These are phyloP conservation scores for Nectriaceae sp. DNA, from an alignment of 2,329 filamentous ascomycete genomes.

Conservation along the genomic window DNA sequence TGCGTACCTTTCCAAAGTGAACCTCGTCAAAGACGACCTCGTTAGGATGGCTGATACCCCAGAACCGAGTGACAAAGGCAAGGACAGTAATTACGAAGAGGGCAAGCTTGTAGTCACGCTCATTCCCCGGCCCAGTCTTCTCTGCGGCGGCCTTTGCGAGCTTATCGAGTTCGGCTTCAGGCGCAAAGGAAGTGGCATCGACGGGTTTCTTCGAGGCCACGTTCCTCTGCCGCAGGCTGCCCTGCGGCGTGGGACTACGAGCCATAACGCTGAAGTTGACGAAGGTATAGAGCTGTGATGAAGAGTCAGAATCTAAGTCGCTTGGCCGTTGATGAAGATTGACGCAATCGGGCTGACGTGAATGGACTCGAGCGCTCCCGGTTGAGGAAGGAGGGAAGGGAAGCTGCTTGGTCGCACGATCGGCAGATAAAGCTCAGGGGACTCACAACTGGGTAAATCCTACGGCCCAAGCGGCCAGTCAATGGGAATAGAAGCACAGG, in stretches of 20 bases:
- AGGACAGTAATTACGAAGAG: constrained; percentile 76
- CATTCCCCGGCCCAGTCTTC: constrained; percentile 48
- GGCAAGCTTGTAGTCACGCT: constrained; percentile 83
- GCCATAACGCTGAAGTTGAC: constrained; percentile 41
- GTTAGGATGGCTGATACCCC: constrained; percentile 91
- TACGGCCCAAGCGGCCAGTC: constrained; percentile 13
- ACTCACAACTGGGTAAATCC: too few species aligned
- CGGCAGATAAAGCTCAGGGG: constrained; percentile 19
- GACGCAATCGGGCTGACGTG: background rate
- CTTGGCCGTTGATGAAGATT: background rate
- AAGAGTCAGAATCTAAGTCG: constrained; percentile 20
- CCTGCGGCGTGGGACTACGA: constrained; percentile 53
- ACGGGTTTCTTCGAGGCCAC: constrained; percentile 50
- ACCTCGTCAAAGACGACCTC: constrained; percentile 99
- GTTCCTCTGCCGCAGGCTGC: constrained; percentile 61
- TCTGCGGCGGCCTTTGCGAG: constrained; percentile 42
- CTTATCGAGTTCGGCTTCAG: constrained; percentile 54
- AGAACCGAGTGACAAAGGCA: constrained; percentile 92
- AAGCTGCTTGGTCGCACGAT: background rate
- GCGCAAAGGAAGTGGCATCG: constrained; percentile 38
- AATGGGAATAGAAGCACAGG: constrained; percentile 13
- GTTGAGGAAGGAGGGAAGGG: background rate
- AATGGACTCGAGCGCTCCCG: too few species aligned
- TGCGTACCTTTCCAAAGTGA: constrained; percentile 93
- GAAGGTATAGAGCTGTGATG: constrained; percentile 11